Percentiles rank a stretch among this genome's conserved stretches.
phyloP scores from a whole-genome alignment of 83 land plant species.

The Thuja plicata region DNA sequence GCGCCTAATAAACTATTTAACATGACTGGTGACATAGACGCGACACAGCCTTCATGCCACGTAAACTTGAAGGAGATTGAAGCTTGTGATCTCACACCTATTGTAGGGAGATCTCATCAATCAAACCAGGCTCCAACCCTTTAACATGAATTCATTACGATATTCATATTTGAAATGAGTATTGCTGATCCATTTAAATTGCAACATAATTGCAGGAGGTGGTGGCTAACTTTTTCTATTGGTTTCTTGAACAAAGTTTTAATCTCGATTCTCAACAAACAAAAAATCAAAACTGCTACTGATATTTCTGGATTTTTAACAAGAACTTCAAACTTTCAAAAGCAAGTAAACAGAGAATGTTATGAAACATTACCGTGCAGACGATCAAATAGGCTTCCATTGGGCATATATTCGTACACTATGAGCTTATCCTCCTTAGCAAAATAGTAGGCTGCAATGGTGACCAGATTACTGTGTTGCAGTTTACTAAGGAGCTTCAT shows the following conservation, averaged over 20 bases:
- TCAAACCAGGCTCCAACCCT: too few species aligned
- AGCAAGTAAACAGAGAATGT: neutral
- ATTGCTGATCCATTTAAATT: too few species aligned
- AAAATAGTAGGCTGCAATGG: constrained; percentile 35
- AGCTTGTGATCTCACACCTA: too few species aligned
- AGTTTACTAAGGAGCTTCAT: constrained; percentile 37
- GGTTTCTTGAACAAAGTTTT: neutral
- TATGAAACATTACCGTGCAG: constrained; percentile 43
- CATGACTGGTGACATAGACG: too few species aligned
- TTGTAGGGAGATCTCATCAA: too few species aligned
- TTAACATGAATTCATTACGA: too few species aligned
- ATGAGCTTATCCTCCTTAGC: constrained; percentile 55
- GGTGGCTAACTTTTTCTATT: neutral
- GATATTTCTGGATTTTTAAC: neutral
- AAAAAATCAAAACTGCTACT: neutral
- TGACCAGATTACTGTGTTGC: constrained; percentile 42
- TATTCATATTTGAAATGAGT: too few species aligned
- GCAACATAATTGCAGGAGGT: neutral
- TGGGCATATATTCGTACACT: constrained; percentile 43
- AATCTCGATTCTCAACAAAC: too few species aligned
- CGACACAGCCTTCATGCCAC: too few species aligned
- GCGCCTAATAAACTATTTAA: too few species aligned
- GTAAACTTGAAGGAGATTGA: too few species aligned
- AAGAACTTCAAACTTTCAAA: neutral
- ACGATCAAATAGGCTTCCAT: constrained; percentile 34